Evolutionary conservation across 2,329 filamentous ascomycete species (phyloP), one percentile per base, ranked within the genome.

Genomic region (Xylaria sp.): DNA sequence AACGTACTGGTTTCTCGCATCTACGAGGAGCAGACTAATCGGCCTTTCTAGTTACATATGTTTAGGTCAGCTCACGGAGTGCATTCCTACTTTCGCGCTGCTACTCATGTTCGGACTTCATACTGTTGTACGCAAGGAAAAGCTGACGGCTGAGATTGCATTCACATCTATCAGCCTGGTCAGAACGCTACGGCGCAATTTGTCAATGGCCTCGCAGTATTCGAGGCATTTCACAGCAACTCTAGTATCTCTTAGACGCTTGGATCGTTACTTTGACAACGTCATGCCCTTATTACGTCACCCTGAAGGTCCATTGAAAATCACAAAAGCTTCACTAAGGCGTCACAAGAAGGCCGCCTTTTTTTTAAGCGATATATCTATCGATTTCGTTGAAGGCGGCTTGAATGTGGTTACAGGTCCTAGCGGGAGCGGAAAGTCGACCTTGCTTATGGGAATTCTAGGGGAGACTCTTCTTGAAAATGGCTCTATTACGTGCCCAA

Each of bases 371-470:
- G 77, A 86, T 27, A 79, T 88, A 32, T 83, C 82, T 1, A 76
- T 88, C 25, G 79, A 84, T 55, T 88, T 89, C 70, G 82, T 84
- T 8, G 80, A 86, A 37, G 84, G 84, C 8, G 85, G 85, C 0
- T 76, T 89, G 27, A 89, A 87, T 63, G 85, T 87, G 1, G 75
- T 89, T 2, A 83, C 82, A 13, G 87, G 87, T 0, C 81, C 82
- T 13, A 88, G 86, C 40, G 87, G 87, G 8, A 84, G 84, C 68
- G 87, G 87, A 6, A 89, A 89, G 75, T 87, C 87, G 1, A 87
- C 86, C 0, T 77, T 89, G 2, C 78, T 89, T 27, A 77, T 86
- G 60, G 82, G 85, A 2, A 85, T 88, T 16, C 79, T 88, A 3
- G 86, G 87, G 12, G 86, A 88, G 75, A 86, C 86, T 0, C 80